phyloP scores from a whole-genome alignment of 257 asterid species.

The Prunella vulgaris region DNA sequence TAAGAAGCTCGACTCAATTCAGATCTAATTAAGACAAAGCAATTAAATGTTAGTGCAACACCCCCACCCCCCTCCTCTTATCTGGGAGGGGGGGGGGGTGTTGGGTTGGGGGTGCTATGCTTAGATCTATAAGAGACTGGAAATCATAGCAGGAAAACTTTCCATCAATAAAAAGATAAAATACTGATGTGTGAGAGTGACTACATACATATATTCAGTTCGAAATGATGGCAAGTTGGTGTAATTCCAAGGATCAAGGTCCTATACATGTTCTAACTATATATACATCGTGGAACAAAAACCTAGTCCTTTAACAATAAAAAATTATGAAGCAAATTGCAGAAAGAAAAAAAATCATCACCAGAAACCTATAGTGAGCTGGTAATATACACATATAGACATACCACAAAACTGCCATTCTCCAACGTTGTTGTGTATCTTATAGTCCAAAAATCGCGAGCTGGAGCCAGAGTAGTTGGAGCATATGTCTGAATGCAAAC shows the following conservation, averaged over 20 bases:
- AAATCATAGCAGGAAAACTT: not conserved
- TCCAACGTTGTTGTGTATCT: constrained; percentile 84
- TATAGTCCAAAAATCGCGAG: constrained; percentile 92
- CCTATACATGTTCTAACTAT: too few species aligned
- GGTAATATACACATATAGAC: constrained; percentile 20
- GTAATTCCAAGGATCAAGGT: too few species aligned
- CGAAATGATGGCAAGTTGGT: too few species aligned
- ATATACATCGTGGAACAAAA: too few species aligned
- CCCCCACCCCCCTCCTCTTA: not conserved
- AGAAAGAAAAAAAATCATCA: not conserved
- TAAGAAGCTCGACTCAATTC: too few species aligned
- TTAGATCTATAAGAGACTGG: not conserved
- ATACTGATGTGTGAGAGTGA: not conserved
- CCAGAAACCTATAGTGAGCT: not conserved
- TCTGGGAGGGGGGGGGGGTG: too few species aligned
- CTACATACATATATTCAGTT: not conserved
- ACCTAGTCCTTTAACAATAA: not conserved
- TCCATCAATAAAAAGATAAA: not conserved
- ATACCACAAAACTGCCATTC: constrained; percentile 87
- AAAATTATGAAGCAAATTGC: not conserved
- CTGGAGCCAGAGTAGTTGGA: constrained; percentile 82
- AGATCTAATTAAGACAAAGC: too few species aligned
- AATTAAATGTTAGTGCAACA: not conserved
- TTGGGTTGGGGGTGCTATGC: not conserved
- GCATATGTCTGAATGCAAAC: constrained; percentile 61